These are phyloP conservation scores for Hemerocallis citrina DNA, from an alignment of 106 monocot genomes.

Conservation along the genomic window DNA sequence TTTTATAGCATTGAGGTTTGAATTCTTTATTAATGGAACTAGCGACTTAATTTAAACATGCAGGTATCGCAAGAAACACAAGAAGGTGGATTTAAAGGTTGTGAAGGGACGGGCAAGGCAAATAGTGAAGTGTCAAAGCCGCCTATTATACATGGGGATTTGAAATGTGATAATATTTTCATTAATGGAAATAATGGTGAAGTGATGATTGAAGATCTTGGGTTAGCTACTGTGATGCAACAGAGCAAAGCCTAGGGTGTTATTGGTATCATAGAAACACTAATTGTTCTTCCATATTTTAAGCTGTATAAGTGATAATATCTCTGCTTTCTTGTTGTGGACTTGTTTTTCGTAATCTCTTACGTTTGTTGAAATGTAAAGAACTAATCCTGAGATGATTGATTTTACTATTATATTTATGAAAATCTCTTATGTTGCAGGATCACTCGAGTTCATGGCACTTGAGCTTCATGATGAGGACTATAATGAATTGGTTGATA, in stretches of 20 bases:
- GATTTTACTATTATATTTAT: background rate
- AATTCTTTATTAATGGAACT: background rate
- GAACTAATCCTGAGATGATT: background rate
- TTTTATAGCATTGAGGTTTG: background rate
- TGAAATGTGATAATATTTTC: conserved; percentile 83
- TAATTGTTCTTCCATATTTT: background rate
- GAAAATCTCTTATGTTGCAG: conserved; percentile 15
- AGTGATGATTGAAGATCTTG: conserved; percentile 75
- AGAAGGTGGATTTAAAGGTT: conserved; percentile 64
- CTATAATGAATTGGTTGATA: conserved; percentile 74
- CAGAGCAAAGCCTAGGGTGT: conserved; percentile 34
- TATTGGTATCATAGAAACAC: conserved; percentile 48
- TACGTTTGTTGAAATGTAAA: no score
- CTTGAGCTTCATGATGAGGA: conserved; percentile 66
- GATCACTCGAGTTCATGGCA: conserved; percentile 79
- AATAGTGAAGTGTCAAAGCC: conserved; percentile 48
- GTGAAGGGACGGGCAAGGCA: conserved; percentile 71
- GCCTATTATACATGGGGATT: conserved; percentile 64
- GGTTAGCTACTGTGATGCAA: conserved; percentile 56
- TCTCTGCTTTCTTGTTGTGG: background rate
- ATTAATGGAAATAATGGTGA: conserved; percentile 75
- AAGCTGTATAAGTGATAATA: background rate
- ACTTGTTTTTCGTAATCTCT: background rate
- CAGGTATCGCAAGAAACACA: conserved; percentile 68
- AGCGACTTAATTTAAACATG: conserved; percentile 2